Base-by-base conservation (phyloP, 371 early-diverging fungal genomes). In the Haplosporangium sp. region DNA sequence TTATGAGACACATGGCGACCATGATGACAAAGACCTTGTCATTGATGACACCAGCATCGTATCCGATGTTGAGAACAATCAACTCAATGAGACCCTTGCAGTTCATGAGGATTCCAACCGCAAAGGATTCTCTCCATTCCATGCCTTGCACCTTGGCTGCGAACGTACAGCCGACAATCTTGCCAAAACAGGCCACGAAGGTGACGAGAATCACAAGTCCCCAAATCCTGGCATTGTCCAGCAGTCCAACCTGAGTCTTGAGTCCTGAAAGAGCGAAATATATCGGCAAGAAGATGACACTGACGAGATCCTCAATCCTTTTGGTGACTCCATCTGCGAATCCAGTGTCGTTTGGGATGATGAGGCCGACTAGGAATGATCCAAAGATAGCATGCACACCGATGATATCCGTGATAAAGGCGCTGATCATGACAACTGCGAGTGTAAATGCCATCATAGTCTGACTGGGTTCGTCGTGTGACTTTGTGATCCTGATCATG, bases 361-460 rank as follows among this genome's bases (percentile, higher is more conserved):
- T 92, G 36, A 95, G 84, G 5, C 98, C 98, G 12, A 90, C 88
- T 6, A 97, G 61, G 76, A 96, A 96, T 1, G 91, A 95, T 20
- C 98, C 98, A 86, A 98, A 97, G 63, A 97, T 96, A 36, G 94
- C 86, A 77, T 96, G 94, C 48, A 96, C 89, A 41, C 98, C 97
- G 67, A 95, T 92, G 53, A 91, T 86, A 56, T 95, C 90, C 0
- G 96, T 95, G 55, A 96, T 89, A 84, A 91, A 95, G 5, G 93
- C 91, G 41, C 91, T 90, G 11, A 88, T 42, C 40, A 94, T 55
- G 0, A 92, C 88, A 43, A 92, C 60, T 23, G 84, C 59, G 48
- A 94, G 69, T 0, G 90, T 90, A 12, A 91, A 80, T 20, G 91
- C 86, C 84, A 92, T 87, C 55, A 93, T 83, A 36, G 85, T 64